Evolutionary conservation across 2,329 filamentous ascomycete genomes (phyloP), one percentile per base, ranked within the genome.

Genomic region (Stenocarpella maydis): DNA sequence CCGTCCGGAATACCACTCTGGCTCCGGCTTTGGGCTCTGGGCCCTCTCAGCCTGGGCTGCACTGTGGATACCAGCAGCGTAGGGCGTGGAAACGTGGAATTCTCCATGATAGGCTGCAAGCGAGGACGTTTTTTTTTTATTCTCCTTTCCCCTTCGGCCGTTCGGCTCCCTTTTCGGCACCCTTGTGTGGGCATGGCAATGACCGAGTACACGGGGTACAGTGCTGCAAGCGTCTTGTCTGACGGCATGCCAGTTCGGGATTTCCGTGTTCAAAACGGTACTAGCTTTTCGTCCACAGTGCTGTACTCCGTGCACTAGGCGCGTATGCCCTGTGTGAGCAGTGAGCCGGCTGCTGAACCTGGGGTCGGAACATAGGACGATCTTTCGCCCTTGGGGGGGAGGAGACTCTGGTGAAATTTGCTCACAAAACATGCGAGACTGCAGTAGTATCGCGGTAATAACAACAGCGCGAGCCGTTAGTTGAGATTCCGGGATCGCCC

Each of bases 181-280:
- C 58, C 58, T 61, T 24, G 41, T 45, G 41, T 61, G 58, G 58
- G 26, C 58, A 61, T 34, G 58, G 58, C 58, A n/a, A 61, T 61
- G 58, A 47, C 58, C 58, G 58, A 61, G 58, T 47, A 47, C 47
- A 61, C 58, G 58, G 53, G 41, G 67, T 65, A 67, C 37, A 67
- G 68, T 66, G 68, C 37, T 47, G 39, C 39, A 39, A 50, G 24
- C 64, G 34, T 37, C 49, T 31, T 43, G 37, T 26, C 37, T 64
- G 47, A 41, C 60, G 67, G 67, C 31, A 69, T 66, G 60, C 67
- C 67, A 50, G 65, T 67, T 50, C 39, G 68, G 63, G 50, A 24
- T 43, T 26, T 26, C 60, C 60, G 61, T 21, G 24, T 34, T 19
- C 34, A 19, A 58, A 69, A 65, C 50, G 67, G 43, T 69, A 34